Conservation (phyloP, 2,329 filamentous ascomycete genomes). For the Pseudohalonectria lignicola region DNA sequence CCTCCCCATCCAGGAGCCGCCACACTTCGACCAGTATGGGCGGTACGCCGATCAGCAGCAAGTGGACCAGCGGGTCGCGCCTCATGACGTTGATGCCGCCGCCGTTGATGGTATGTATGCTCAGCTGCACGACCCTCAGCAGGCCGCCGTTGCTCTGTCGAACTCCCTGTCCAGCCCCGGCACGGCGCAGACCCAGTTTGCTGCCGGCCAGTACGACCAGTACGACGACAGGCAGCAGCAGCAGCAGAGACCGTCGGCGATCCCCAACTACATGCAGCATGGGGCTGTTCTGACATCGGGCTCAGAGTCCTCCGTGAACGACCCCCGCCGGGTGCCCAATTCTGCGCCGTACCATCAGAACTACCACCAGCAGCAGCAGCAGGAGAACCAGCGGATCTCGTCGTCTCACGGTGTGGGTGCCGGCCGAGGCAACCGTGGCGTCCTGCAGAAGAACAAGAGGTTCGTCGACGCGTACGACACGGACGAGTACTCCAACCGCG, state of each 20-base stretch:
- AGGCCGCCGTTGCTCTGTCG: slow-evolving; percentile 6
- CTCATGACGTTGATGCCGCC: slow-evolving; percentile 13
- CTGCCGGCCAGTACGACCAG: slow-evolving; percentile 31
- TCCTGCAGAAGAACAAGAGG: slow-evolving; percentile 76
- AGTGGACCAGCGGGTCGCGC: slow-evolving; percentile 14
- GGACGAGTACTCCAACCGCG: slow-evolving; percentile 44
- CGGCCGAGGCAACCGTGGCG: slow-evolving; percentile 13
- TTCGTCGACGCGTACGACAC: slow-evolving; percentile 85
- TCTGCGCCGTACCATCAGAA: slow-evolving; percentile 26
- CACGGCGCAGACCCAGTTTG: slow-evolving; percentile 10
- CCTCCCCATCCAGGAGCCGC: slow-evolving; percentile 39
- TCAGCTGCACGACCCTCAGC: slow-evolving; percentile 16
- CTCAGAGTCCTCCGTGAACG: slow-evolving; percentile 43
- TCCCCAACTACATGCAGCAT: slow-evolving; percentile 35
- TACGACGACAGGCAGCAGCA: slow-evolving; percentile 16
- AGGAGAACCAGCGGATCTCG: slow-evolving; percentile 5
- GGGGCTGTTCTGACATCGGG: slow-evolving; percentile 35
- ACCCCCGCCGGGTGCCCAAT: slow-evolving; percentile 3
- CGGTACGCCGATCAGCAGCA: slow-evolving; percentile 20
- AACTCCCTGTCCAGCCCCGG: slow-evolving; percentile 14
- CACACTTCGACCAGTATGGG: slow-evolving; percentile 23
- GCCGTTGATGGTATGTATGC: slow-evolving; percentile 20
- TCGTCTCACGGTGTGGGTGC: background rate
- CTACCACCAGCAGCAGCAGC: slow-evolving; percentile 29
- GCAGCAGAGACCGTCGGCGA: slow-evolving; percentile 23